These are phyloP conservation scores for Suhomyces taliae DNA, from an alignment of 1,139 yeast genomes.

Conservation along the genomic window DNA sequence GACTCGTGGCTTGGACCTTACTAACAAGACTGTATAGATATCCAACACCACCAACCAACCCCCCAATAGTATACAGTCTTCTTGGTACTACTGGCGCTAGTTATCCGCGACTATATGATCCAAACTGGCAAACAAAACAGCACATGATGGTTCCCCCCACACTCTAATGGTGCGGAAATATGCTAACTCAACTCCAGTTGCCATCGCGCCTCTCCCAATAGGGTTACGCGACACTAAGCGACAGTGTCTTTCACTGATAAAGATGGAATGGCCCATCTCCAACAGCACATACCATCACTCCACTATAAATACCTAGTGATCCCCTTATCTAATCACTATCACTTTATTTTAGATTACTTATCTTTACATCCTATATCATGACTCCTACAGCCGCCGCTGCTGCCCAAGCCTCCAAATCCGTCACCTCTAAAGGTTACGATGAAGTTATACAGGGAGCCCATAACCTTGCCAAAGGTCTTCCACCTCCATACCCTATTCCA, in stretches of 20 bases:
- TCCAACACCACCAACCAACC: too few relatives aligned
- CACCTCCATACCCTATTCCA: slow-evolving; percentile 53
- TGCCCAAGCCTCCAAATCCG: slow-evolving; percentile 3
- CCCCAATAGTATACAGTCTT: too few relatives aligned
- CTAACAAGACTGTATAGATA: too few relatives aligned
- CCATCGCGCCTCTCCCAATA: background rate
- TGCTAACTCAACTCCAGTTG: too few relatives aligned
- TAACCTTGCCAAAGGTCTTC: slow-evolving; percentile 50
- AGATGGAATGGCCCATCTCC: too few relatives aligned
- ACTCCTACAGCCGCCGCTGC: slow-evolving; percentile 6
- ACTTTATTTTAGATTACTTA: too few relatives aligned
- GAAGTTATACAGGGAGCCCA: slow-evolving; percentile 43
- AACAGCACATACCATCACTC: background rate
- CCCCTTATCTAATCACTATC: background rate
- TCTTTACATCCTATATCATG: background rate
- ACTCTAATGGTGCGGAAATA: too few relatives aligned
- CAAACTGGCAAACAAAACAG: too few relatives aligned
- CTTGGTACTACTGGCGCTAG: too few relatives aligned
- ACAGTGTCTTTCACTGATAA: too few relatives aligned
- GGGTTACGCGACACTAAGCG: background rate
- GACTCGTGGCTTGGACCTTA: too few relatives aligned
- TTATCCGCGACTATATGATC: too few relatives aligned
- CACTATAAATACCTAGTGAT: background rate
- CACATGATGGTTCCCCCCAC: background rate
- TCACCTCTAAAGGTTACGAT: slow-evolving; percentile 36